These are phyloP conservation scores for Meira nashicola DNA, from an alignment of 1,284 basidiomycete genomes.

Conservation along the genomic window DNA sequence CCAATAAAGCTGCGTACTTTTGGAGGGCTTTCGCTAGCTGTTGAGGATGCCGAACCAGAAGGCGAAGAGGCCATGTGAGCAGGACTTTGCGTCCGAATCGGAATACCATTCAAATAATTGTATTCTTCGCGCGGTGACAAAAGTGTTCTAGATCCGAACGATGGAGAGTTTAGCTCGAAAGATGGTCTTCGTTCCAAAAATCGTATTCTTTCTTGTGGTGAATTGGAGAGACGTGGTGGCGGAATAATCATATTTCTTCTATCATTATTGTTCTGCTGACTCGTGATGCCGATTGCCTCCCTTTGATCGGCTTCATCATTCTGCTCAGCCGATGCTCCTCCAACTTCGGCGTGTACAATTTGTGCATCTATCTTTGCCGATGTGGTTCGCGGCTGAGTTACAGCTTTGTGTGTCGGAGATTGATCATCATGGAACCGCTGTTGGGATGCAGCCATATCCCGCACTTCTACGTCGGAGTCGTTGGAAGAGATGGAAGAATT, in stretches of 20 bases:
- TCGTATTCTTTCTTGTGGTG: no score
- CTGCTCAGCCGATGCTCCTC: no score
- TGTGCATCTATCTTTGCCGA: not conserved
- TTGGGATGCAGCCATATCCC: not conserved
- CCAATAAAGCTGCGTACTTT: constrained; percentile 51
- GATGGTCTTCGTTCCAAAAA: not conserved
- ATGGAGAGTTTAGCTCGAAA: not conserved
- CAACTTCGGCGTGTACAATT: not conserved
- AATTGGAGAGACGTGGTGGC: no score
- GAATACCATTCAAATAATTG: not conserved
- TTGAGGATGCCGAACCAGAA: constrained; percentile 20
- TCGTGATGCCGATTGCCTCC: no score
- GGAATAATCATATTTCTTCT: no score
- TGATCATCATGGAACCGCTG: not conserved
- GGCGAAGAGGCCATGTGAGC: constrained; percentile 11
- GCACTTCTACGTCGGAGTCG: not conserved
- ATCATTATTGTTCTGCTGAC: no score
- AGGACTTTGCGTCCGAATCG: constrained; percentile 15
- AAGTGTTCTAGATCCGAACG: not conserved
- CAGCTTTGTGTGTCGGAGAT: constrained; percentile 3
- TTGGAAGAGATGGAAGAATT: not conserved
- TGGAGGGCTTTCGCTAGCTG: constrained; percentile 46
- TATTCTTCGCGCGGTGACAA: not conserved
- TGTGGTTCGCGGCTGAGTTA: not conserved
- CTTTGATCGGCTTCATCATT: no score